Evolutionary conservation across 441 rosid species (phyloP), one percentile per base, ranked within the genome.

Genomic region (Croton setiger): DNA sequence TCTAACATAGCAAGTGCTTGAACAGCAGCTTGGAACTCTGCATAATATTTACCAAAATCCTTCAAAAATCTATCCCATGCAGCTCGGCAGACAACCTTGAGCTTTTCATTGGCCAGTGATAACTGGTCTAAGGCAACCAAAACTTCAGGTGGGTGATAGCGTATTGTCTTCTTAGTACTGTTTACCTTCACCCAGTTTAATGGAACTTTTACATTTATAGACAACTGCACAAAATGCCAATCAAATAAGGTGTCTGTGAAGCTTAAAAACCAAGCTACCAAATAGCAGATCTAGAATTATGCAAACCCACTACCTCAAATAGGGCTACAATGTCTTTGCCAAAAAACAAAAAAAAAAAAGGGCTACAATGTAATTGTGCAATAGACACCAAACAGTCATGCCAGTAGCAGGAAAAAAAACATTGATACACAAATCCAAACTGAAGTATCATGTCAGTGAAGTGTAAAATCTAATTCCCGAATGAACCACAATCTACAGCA

Each of bases 121-220:
- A 88, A 77, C 78, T 85, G 87, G 73, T 90, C 96, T 67, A 91
- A 75, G 57, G 88, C 88, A 70, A 83, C 70, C 75, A 86, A 70
- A 44, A 94, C 89, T 77, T 94, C 97, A 14, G 96, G 90, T 14
- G 98, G 91, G 75, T 94, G 98, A 83, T 94, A 94, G 67, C 98
- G 88, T 20, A 86, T 74, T 39, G 80, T 85, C 80, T 86, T 94
- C 75, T 91, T 91, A 21, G 98, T 92, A 82, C 96, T 86, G 75
- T 88, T 91, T 53, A 90, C 87, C 85, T 83, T 91, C 70, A 82
- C 86, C 97, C 97, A 94, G 65, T 81, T 86, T 71, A 72, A 63
- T 75, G 98, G 93, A n/a, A 80, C 98, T 64, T 78, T 88, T 81
- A 74, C 79, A 75, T 90, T 85, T 63, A 70, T 62, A 0, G 98